Evolutionary conservation across 345 rosid genomes (phyloP).

Genomic region (Euclidium syriacum): DNA sequence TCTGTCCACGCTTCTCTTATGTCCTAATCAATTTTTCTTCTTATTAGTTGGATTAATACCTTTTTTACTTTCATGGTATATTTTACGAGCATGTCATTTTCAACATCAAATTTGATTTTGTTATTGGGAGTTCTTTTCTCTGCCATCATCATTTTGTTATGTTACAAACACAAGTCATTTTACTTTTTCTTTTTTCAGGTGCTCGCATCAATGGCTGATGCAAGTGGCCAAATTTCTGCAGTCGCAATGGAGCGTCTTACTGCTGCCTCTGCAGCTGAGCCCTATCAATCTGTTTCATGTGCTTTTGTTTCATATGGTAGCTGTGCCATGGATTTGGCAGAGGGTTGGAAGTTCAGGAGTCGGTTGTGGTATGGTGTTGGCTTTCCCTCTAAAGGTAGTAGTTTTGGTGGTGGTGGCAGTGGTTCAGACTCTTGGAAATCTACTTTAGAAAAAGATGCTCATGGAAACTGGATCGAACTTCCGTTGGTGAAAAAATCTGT

Average conservation of each 20-base stretch:
- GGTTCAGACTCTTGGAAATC: slow-evolving; percentile 88
- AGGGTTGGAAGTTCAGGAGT: slow-evolving; percentile 98
- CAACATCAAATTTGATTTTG: background rate
- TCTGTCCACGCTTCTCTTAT: background rate
- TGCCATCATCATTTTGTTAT: background rate
- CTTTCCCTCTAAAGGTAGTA: slow-evolving; percentile 53
- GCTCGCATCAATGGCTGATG: slow-evolving; percentile 98
- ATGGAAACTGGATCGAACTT: slow-evolving; percentile 97
- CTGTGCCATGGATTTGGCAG: slow-evolving; percentile 85
- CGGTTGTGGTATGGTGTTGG: slow-evolving; percentile 97
- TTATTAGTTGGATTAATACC: background rate
- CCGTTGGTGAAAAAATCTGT: slow-evolving; percentile 91
- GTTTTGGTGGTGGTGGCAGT: slow-evolving; percentile 91
- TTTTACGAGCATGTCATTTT: slow-evolving; percentile 11
- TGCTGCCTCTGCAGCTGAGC: slow-evolving; percentile 97
- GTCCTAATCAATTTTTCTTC: background rate
- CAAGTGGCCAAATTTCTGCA: slow-evolving; percentile 88
- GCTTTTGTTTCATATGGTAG: slow-evolving; percentile 99
- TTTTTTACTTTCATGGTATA: background rate
- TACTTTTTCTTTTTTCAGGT: slow-evolving; percentile 43
- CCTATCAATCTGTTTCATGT: slow-evolving; percentile 93
- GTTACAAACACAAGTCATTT: slow-evolving; percentile 4
- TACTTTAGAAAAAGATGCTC: slow-evolving; percentile 79
- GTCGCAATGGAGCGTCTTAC: slow-evolving; percentile 91
- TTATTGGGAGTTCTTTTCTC: background rate